These are phyloP conservation scores for Penicillium corylophilum DNA, from an alignment of 2,329 filamentous ascomycete genomes.

Conservation along the genomic window DNA sequence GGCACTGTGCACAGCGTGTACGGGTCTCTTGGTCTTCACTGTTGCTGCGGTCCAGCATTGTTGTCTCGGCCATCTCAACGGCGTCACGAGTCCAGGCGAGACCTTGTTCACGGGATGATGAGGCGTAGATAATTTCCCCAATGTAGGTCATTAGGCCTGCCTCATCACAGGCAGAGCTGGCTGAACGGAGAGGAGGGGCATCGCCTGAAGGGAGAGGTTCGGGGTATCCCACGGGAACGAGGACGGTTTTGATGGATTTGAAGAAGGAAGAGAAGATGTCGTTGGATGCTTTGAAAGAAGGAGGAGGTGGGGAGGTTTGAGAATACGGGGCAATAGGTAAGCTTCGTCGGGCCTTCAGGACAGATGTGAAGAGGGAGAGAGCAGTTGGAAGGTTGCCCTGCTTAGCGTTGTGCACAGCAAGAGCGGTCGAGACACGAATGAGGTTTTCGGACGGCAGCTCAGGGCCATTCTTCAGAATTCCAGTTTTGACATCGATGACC, in stretches of 20 bases:
- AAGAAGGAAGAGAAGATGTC: conserved; percentile 36
- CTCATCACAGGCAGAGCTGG: conserved; percentile 74
- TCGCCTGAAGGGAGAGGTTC: conserved; percentile 69
- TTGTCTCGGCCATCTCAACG: conserved; percentile 74
- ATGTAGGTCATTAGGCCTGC: conserved; percentile 85
- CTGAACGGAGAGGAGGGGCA: conserved; percentile 62
- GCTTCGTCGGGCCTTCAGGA: conserved; percentile 72
- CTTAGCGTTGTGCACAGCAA: conserved; percentile 75
- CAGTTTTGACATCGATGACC: conserved; percentile 62
- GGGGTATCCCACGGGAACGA: conserved; percentile 65
- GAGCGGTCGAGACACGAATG: conserved; percentile 69
- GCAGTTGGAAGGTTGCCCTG: conserved; percentile 65
- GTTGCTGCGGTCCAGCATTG: conserved; percentile 41
- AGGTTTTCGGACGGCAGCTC: conserved; percentile 68
- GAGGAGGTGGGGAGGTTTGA: conserved; percentile 26
- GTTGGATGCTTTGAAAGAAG: conserved; percentile 21
- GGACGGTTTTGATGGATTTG: conserved; percentile 41
- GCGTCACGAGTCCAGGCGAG: conserved; percentile 88
- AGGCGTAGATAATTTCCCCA: conserved; percentile 85
- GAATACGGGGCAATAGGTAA: conserved; percentile 47
- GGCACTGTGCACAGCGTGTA: conserved; percentile 72
- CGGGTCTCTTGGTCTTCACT: conserved; percentile 41
- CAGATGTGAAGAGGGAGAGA: conserved; percentile 79
- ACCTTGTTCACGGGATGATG: conserved; percentile 65
- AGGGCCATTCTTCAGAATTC: conserved; percentile 60